These are phyloP conservation scores for Gossypium laxum DNA, from an alignment of 441 rosid genomes.

Conservation along the genomic window DNA sequence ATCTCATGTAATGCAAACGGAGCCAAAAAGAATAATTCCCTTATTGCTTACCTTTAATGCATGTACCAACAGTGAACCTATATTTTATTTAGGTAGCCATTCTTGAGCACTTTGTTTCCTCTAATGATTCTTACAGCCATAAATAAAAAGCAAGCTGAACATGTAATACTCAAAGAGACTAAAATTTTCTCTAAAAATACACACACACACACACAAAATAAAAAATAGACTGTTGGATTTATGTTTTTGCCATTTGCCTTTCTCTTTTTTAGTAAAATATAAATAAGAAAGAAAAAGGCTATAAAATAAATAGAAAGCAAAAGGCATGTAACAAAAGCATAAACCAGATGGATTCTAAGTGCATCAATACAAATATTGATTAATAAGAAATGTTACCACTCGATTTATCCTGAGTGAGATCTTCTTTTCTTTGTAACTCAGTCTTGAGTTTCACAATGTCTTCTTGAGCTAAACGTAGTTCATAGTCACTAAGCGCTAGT, in stretches of 20 bases:
- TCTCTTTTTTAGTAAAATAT: neutral
- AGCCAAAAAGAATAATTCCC: no score
- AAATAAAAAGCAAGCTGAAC: neutral
- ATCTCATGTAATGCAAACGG: neutral
- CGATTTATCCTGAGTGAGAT: conserved; percentile 29
- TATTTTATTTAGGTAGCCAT: neutral
- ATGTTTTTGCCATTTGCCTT: neutral
- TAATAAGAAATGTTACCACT: conserved; percentile 36
- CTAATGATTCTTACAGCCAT: conserved; percentile 7
- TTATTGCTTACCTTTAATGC: neutral
- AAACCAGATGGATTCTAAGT: neutral
- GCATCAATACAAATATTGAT: neutral
- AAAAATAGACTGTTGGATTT: neutral
- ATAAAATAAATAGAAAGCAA: neutral
- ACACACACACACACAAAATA: no score
- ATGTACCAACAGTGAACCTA: neutral
- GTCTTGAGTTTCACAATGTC: conserved; percentile 60
- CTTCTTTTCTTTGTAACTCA: conserved; percentile 58
- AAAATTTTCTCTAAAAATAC: no score
- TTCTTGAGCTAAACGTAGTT: conserved; percentile 82
- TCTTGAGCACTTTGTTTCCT: conserved; percentile 6
- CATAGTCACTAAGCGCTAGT: conserved; percentile 70
- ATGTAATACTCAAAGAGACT: no score
- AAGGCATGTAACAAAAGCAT: neutral
- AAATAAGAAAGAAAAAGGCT: neutral